Conservation (phyloP, 345 rosid species). For the Boechera divaricarpa region DNA sequence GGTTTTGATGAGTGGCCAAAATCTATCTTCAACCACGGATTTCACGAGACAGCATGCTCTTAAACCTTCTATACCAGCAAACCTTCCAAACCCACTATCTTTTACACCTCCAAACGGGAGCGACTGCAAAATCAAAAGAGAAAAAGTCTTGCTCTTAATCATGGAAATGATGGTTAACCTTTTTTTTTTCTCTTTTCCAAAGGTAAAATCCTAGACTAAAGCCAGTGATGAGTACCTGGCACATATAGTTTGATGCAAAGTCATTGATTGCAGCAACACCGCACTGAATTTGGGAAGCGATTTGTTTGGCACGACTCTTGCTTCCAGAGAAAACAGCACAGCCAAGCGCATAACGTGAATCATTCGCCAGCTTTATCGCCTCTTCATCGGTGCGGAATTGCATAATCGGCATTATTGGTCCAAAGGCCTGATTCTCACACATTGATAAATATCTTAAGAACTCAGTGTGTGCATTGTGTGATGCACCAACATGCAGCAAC, state of each 20-base stretch:
- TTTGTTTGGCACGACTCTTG: slow-evolving; percentile 74
- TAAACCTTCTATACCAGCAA: slow-evolving; percentile 94
- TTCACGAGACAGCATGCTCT: slow-evolving; percentile 96
- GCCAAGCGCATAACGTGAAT: slow-evolving; percentile 91
- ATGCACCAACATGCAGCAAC: slow-evolving; percentile 25
- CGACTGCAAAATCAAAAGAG: slow-evolving; percentile 58
- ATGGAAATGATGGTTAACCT: not conserved
- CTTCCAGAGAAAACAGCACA: slow-evolving; percentile 93
- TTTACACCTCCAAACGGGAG: slow-evolving; percentile 97
- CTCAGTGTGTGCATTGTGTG: not conserved
- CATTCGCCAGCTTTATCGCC: slow-evolving; percentile 85
- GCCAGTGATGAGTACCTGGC: slow-evolving; percentile 66
- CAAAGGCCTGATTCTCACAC: slow-evolving; percentile 71
- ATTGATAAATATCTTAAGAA: not conserved
- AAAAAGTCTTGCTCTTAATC: not conserved
- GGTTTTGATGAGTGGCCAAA: slow-evolving; percentile 95
- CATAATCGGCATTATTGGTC: slow-evolving; percentile 99
- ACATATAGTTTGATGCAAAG: slow-evolving; percentile 90
- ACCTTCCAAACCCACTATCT: slow-evolving; percentile 95
- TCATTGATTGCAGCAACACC: slow-evolving; percentile 96
- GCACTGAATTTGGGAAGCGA: slow-evolving; percentile 84
- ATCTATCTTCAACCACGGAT: slow-evolving; percentile 93
- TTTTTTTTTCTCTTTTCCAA: not conserved
- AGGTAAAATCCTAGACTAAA: slow-evolving; percentile 4
- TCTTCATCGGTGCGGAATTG: slow-evolving; percentile 91